A percentile compares a stretch with the other conserved stretches of the same genome.
These are phyloP conservation scores for Anthracocystis walkeri DNA, from an alignment of 1,284 basidiomycete species.

Conservation along the genomic window DNA sequence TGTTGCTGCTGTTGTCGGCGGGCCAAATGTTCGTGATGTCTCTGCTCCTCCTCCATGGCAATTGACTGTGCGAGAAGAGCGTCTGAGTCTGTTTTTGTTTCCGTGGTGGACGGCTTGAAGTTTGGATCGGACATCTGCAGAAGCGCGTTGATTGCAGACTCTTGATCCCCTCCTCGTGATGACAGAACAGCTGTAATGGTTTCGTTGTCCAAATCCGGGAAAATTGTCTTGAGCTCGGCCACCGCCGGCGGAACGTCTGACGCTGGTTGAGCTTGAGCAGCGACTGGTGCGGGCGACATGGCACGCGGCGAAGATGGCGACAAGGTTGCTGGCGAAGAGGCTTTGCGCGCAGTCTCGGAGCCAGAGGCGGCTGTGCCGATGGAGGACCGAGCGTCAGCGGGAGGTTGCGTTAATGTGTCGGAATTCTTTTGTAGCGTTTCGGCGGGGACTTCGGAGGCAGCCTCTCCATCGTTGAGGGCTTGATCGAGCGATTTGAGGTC, in stretches of 20 bases:
- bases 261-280: conserved; percentile 8
- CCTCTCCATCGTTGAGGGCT: conserved; percentile 39
- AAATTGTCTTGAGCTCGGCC: conserved; percentile 57
- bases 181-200: conserved; percentile 57
- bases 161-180: conserved; percentile 53
- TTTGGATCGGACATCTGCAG: conserved; percentile 62
- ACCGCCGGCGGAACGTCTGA: conserved; percentile 29
- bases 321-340: conserved; percentile 43
- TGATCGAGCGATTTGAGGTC: conserved; percentile 44
- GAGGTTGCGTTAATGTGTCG: conserved; percentile 38
- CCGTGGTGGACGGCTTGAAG: conserved; percentile 43
- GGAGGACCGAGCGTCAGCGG: conserved; percentile 26
- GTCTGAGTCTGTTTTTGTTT: conserved; percentile 52
- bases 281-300: conserved; percentile 27
- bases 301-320: conserved; percentile 49
- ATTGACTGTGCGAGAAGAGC: conserved; percentile 52
- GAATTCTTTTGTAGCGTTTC: conserved; percentile 35
- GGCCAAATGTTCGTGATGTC: conserved; percentile 25
- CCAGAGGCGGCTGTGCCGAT: conserved; percentile 12
- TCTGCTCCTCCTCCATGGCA: conserved; percentile 53
- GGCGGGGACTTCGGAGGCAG: conserved; percentile 34
- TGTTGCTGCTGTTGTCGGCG: conserved; percentile 36
- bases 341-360: conserved; percentile 19
- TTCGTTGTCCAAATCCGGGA: conserved; percentile 59
- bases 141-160: conserved; percentile 57